Conservation (phyloP, 768 basidiomycete species). For the Trametes cingulata region DNA sequence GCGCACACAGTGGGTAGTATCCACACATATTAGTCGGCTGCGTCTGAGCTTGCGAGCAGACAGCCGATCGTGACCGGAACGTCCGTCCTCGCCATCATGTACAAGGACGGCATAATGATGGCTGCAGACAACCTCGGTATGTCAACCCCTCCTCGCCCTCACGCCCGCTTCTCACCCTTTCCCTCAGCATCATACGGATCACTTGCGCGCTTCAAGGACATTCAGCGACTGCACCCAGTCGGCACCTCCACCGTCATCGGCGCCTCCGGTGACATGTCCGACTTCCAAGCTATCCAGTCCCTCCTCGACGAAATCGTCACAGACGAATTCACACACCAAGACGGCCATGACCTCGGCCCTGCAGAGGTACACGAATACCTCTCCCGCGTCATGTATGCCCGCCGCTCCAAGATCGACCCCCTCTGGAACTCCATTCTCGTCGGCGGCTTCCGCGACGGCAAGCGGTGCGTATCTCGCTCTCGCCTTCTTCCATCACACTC, state of each 20-base stretch:
- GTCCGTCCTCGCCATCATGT: constrained; percentile 92
- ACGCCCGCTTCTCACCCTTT: neutral
- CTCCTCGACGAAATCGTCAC: constrained; percentile 75
- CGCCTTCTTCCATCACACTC: neutral
- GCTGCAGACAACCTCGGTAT: constrained; percentile 96
- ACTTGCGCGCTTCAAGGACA: constrained; percentile 93
- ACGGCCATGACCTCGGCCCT: constrained; percentile 83
- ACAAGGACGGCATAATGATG: constrained; percentile 97
- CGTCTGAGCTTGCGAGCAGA: constrained; percentile 38
- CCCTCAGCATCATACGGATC: constrained; percentile 90
- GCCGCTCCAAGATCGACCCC: constrained; percentile 87
- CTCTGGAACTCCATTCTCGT: constrained; percentile 95
- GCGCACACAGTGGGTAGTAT: constrained; percentile 70
- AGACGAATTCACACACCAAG: constrained; percentile 78
- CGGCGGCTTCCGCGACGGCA: constrained; percentile 85
- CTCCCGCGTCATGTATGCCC: constrained; percentile 84
- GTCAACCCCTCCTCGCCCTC: constrained; percentile 25
- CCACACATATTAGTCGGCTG: neutral
- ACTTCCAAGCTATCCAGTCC: constrained; percentile 91
- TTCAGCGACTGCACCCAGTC: constrained; percentile 84
- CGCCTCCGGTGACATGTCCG: constrained; percentile 95
- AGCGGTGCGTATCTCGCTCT: constrained; percentile 52
- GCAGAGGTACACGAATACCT: constrained; percentile 92
- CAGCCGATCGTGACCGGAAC: constrained; percentile 97
- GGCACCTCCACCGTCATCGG: constrained; percentile 86